Conservation (phyloP, 169 alveolate species). For the Plasmodium vivax region DNA sequence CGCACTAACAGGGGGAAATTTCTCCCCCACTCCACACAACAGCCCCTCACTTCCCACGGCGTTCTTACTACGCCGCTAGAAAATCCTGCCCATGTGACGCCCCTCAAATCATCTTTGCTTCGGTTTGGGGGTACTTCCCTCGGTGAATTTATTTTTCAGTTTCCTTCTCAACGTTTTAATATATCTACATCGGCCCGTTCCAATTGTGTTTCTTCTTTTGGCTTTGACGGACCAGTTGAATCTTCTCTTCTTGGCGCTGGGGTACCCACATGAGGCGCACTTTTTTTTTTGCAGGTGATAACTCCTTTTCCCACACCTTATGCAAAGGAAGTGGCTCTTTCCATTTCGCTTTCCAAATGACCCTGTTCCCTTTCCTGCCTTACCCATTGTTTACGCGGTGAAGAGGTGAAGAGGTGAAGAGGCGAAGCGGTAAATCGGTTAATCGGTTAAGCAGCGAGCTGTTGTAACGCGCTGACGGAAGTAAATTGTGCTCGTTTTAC, state of each 20-base stretch:
- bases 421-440: not conserved
- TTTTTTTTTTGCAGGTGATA: conserved; percentile 95
- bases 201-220: conserved; percentile 95
- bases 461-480: not conserved
- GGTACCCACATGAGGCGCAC: conserved; percentile 98
- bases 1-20: not conserved
- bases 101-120: conserved; percentile 59
- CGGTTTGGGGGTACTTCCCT: conserved; percentile 92
- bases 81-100: not conserved
- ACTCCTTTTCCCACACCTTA: conserved; percentile 96
- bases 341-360: conserved; percentile 97
- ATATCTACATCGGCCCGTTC: conserved; percentile 98
- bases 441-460: not conserved
- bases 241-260: conserved; percentile 94
- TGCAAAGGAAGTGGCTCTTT: conserved; percentile 96
- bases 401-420: not conserved
- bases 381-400: conserved; percentile 86
- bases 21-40: not conserved
- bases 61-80: not conserved
- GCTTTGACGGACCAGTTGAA: conserved; percentile 97
- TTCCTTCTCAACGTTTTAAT: conserved; percentile 95
- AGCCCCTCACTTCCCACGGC: not conserved
- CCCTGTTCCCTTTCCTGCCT: conserved; percentile 97
- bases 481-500: not conserved
- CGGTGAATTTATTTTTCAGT: conserved; percentile 96